Evolutionary conservation across 306 rosid species (phyloP).

Genomic region (Acacia acuminata): DNA sequence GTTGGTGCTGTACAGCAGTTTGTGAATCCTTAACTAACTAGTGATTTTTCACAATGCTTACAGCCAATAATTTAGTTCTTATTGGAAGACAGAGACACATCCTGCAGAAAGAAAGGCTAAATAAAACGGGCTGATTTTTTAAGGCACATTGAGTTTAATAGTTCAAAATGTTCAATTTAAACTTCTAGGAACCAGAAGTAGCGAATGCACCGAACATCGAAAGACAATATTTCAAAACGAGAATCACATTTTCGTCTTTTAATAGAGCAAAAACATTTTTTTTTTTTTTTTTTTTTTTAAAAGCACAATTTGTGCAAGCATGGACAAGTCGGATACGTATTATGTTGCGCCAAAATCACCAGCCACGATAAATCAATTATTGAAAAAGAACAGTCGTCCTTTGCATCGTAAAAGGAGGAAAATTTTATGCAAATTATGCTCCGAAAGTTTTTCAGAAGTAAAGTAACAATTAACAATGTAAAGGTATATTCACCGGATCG

Average conservation of each 20-base stretch:
- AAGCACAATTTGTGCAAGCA: not conserved
- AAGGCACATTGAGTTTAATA: not conserved
- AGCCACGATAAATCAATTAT: not conserved
- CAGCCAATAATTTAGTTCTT: not conserved
- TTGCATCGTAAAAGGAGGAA: not conserved
- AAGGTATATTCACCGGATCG: conserved; percentile 65
- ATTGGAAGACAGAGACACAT: not conserved
- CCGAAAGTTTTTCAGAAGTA: not conserved
- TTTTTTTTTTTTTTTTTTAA: no score
- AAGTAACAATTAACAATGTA: not conserved
- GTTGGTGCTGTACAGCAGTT: not conserved
- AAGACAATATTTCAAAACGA: not conserved
- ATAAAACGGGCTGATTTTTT: not conserved
- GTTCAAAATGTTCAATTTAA: not conserved
- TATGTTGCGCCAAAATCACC: not conserved
- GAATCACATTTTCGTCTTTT: not conserved
- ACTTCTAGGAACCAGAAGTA: not conserved
- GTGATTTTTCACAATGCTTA: not conserved
- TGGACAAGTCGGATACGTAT: not conserved
- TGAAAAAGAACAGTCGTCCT: not conserved
- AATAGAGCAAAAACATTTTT: not conserved
- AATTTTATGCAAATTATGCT: not conserved
- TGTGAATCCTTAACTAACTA: not conserved
- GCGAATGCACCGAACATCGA: not conserved
- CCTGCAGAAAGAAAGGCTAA: not conserved